These are phyloP conservation scores for Phalaenopsis equestris DNA, from an alignment of 106 monocot genomes.

Conservation along the genomic window DNA sequence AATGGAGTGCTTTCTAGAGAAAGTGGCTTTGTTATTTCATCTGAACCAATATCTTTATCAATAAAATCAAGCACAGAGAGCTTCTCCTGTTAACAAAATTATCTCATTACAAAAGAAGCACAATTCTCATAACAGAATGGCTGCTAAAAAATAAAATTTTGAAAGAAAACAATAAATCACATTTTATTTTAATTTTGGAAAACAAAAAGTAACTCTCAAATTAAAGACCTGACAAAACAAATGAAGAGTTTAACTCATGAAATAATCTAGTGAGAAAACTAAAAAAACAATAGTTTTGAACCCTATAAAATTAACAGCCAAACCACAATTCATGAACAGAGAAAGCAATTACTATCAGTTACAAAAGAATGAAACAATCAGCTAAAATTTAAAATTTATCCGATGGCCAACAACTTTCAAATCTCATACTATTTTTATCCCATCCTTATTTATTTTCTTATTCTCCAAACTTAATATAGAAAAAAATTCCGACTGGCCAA, in stretches of 20 bases:
- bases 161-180: background rate
- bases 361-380: background rate
- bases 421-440: background rate
- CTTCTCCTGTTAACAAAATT: slow-evolving; percentile 55
- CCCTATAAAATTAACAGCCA: background rate
- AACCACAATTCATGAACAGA: background rate
- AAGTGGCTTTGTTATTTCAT: slow-evolving; percentile 55
- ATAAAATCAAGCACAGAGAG: slow-evolving; percentile 53
- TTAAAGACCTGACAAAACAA: background rate
- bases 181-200: background rate
- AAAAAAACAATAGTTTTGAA: background rate
- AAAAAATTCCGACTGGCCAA: background rate
- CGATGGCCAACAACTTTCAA: background rate
- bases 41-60: slow-evolving; percentile 42
- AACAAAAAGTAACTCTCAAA: background rate
- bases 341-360: background rate
- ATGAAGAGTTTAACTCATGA: no score
- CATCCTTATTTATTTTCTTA: background rate
- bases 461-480: background rate
- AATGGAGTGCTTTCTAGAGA: slow-evolving; percentile 74
- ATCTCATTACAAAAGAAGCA: background rate
- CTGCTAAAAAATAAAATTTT: background rate
- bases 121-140: background rate
- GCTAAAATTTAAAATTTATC: background rate
- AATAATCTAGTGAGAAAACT: background rate